Conservation (phyloP, 2,329 filamentous ascomycete species). For the Talaromyces verruculosus region DNA sequence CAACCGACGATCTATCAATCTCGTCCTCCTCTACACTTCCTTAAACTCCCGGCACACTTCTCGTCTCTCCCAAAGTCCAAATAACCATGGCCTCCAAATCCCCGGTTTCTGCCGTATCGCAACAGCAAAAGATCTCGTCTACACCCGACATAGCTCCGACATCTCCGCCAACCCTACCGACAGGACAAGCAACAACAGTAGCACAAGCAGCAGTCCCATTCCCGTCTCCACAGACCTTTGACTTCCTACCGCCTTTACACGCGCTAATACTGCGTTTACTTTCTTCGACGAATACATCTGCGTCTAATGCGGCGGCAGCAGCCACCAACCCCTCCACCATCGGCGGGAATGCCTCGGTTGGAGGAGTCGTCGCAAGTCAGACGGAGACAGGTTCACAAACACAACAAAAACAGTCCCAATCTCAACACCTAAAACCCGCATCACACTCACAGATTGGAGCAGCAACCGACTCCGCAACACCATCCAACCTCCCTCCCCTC, state of each 20-base stretch:
- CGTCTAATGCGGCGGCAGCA: not conserved
- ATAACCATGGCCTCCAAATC: conserved; percentile 38
- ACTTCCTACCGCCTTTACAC: conserved; percentile 79
- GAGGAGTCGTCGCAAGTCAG: not conserved
- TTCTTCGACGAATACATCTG: conserved; percentile 9
- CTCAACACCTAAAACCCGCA: conserved; percentile 6
- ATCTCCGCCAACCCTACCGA: conserved; percentile 46
- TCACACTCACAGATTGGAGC: conserved; percentile 29
- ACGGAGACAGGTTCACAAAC: conserved; percentile 1
- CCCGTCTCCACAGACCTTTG: conserved; percentile 78
- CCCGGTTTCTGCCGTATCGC: conserved; percentile 39
- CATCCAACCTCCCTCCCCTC: conserved; percentile 45
- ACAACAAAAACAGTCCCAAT: conserved; percentile 37
- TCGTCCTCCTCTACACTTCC: not conserved
- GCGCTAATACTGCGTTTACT: conserved; percentile 74
- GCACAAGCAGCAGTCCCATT: conserved; percentile 45
- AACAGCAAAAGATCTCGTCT: conserved; percentile 37
- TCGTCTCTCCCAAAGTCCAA: not conserved
- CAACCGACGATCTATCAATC: not conserved
- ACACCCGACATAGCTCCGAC: conserved; percentile 33
- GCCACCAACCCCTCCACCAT: conserved; percentile 2
- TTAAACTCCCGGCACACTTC: not conserved
- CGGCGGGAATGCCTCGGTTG: conserved; percentile 1
- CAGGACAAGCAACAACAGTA: not conserved
- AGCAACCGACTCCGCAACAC: conserved; percentile 28